Base-by-base conservation (phyloP, 306 rosid species). In the Gynostemma pentaphyllum region DNA sequence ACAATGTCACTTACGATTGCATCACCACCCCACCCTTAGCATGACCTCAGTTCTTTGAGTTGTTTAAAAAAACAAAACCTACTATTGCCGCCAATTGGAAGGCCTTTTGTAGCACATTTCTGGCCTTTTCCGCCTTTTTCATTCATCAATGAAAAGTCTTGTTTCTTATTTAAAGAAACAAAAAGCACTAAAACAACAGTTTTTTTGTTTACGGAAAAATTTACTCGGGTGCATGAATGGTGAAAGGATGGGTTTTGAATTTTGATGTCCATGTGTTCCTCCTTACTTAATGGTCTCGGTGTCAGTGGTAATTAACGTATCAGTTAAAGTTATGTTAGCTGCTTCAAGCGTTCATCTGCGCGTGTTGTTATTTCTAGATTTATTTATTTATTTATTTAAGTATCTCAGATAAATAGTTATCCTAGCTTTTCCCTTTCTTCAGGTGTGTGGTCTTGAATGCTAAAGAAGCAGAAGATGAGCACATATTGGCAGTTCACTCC, bases 381-480 rank as follows among this genome's bases (percentile, higher is more conserved):
- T 49, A 13, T 12, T 51, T 37, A 37, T 67, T 26, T 67, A 8
- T 37, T 66, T 24, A 14, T 37, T 64, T 40, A 34, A 16, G 52
- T 41, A 22, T 56, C 26, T 49, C 51, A 26, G 1, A 12, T 26
- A 28, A 62, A 12, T 48, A 24, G 50, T 26, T 54, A 13, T 8
- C 49, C 36, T 23, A 55, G 71, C 64, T 46, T 46, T 53, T 5
- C 49, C 45, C 39, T 73, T n/a, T 75, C n/a, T 46, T 36, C 80
- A 92, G 99, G 72, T 92, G 99, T 70, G 84, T 88, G 70, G 73
- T 84, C 49, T 78, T 86, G 85, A 75, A 78, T 9, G 96, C 85
- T 36, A 86, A 82, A 73, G 87, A 81, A 71, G 96, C 88, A 4
- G 88, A 92, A 56, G 94, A 82, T 41, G 73, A 74, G 18, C 50